These are phyloP conservation scores for Oenanthe javanica DNA, from an alignment of 140 eudicot genomes.

Conservation along the genomic window DNA sequence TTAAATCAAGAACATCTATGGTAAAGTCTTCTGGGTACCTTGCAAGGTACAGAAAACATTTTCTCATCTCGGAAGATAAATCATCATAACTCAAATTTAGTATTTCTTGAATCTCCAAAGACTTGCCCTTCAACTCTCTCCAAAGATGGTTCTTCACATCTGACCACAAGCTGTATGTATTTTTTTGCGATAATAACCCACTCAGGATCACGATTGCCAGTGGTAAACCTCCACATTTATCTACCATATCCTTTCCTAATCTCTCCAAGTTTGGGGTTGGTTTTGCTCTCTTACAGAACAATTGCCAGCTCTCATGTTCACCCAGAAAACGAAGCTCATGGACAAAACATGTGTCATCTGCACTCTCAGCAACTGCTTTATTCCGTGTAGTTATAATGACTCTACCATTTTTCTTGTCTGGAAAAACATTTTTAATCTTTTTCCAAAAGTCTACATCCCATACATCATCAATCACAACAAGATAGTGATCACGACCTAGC, in stretches of 20 bases:
- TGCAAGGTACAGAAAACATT: too few relatives aligned
- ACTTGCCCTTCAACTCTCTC: too few relatives aligned
- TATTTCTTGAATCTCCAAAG: too few relatives aligned
- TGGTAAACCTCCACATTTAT: conserved; percentile 7
- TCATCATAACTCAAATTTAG: too few relatives aligned
- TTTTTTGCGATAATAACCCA: background rate
- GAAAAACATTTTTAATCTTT: background rate
- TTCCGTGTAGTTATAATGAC: conserved; percentile 14
- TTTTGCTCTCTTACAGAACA: background rate
- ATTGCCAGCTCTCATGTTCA: background rate
- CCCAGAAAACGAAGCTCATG: background rate
- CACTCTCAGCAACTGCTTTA: background rate
- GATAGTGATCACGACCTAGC: background rate
- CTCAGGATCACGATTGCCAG: background rate
- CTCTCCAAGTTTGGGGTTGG: too few relatives aligned
- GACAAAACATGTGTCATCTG: background rate
- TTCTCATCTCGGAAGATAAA: too few relatives aligned
- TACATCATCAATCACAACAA: conserved; percentile 18
- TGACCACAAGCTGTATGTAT: background rate
- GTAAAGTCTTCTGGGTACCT: too few relatives aligned
- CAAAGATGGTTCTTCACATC: background rate
- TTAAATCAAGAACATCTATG: background rate
- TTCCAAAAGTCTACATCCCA: conserved; percentile 17
- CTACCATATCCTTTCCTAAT: background rate
- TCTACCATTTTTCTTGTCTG: background rate